A percentile compares a stretch with the other conserved stretches of the same genome.
These are phyloP conservation scores for Hypoxylon sp. DNA, from an alignment of 2,329 filamentous ascomycete genomes.

Conservation along the genomic window DNA sequence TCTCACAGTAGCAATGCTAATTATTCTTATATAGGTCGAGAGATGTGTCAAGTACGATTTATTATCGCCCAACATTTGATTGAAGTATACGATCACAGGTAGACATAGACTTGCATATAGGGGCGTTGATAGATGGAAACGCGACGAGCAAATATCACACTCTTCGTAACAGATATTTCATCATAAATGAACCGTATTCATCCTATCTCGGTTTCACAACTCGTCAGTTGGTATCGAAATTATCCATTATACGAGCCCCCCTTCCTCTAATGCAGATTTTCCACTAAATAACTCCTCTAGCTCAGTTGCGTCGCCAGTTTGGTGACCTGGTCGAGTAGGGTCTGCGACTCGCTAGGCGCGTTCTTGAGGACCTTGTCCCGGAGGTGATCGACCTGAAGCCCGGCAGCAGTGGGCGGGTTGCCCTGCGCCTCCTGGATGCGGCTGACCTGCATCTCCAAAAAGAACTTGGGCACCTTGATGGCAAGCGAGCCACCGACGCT, in stretches of 20 bases:
- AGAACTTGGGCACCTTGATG: slow-evolving; percentile 74
- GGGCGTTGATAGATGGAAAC: slow-evolving; percentile 39
- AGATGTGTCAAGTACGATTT: slow-evolving; percentile 91
- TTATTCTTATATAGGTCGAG: slow-evolving; percentile 70
- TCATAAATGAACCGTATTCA: slow-evolving; percentile 29
- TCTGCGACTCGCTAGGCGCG: slow-evolving; percentile 61
- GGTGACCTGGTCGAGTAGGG: slow-evolving; percentile 64
- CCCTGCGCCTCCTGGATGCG: slow-evolving; percentile 71
- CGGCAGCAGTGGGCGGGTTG: slow-evolving; percentile 62
- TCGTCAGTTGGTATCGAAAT: slow-evolving; percentile 1
- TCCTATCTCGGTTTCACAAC: slow-evolving; percentile 7
- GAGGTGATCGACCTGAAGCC: slow-evolving; percentile 67
- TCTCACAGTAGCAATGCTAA: slow-evolving; percentile 21
- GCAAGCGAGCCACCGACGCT: slow-evolving; percentile 64
- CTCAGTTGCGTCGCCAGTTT: slow-evolving; percentile 41
- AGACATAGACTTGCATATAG: slow-evolving; percentile 35
- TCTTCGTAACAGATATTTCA: slow-evolving; percentile 21
- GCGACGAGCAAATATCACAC: slow-evolving; percentile 29
- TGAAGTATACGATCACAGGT: slow-evolving; percentile 18
- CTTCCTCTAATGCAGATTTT: neutral
- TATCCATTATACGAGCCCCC: neutral
- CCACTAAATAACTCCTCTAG: slow-evolving; percentile 15
- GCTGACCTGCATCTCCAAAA: slow-evolving; percentile 68
- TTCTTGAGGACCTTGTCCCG: slow-evolving; percentile 69
- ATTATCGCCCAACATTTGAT: slow-evolving; percentile 84